Percentiles rank a stretch among this genome's conserved stretches.
Evolutionary conservation across 345 rosid genomes (phyloP).

Genomic region (Sonneratia alba): DNA sequence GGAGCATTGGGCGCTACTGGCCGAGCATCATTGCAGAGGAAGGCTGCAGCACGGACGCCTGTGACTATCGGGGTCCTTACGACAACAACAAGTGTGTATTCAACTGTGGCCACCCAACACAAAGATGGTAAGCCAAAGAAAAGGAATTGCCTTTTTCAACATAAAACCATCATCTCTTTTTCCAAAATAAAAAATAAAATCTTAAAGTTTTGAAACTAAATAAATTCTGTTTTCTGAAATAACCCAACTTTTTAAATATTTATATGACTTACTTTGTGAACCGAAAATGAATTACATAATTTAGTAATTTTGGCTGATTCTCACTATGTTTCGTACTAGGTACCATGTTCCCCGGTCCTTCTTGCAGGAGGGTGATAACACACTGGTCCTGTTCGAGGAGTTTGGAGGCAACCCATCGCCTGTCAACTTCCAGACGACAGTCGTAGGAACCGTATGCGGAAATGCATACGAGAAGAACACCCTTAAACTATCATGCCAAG

Average conservation of each 20-base stretch:
- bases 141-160: too few relatives aligned
- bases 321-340: conserved; percentile 9
- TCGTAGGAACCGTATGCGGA: conserved; percentile 24
- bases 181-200: too few relatives aligned
- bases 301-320: too few relatives aligned
- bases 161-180: too few relatives aligned
- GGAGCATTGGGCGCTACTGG: conserved; percentile 41
- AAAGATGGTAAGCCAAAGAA: conserved; percentile 23
- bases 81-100: conserved; percentile 14
- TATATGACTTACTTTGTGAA: too few relatives aligned
- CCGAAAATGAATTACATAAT: too few relatives aligned
- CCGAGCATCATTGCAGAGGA: conserved; percentile 14
- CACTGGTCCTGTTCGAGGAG: conserved; percentile 38
- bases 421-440: conserved; percentile 21
- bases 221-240: too few relatives aligned
- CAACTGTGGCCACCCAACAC: conserved; percentile 39
- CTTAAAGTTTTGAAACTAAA: too few relatives aligned
- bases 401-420: conserved; percentile 27
- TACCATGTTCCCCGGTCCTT: conserved; percentile 35
- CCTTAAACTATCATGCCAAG: conserved; percentile 31
- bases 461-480: conserved; percentile 18
- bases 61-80: conserved; percentile 30
- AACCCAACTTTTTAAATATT: too few relatives aligned
- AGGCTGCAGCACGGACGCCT: conserved; percentile 22
- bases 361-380: conserved; percentile 10